Evolutionary conservation across 169 alveolate genomes (phyloP), one percentile per base, ranked within the genome.

Genomic region (Plasmodium fragile): DNA sequence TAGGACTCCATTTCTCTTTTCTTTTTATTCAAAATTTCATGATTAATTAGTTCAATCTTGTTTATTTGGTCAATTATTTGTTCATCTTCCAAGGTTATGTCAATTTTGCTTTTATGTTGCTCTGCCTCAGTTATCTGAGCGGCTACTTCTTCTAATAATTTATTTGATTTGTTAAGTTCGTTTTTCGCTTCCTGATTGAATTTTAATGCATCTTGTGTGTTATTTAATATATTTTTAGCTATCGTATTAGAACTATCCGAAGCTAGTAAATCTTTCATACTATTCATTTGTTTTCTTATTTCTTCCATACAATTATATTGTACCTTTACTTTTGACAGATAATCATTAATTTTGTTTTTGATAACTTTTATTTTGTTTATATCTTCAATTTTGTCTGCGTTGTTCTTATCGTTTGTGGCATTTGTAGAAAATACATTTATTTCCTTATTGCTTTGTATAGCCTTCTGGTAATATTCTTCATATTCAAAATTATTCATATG

Each of bases 261-360:
- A n/a, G 6, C 6, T 45, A 80, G 59, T 4, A 80, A 41, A 18
- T 18, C 41, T 6, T 25, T 41, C 65, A 80, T 7, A 8, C 28
- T 80, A 3, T 7, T 22, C 22, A 80, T 80, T 80, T 80, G 49
- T 8, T 13, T n/a, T 13, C 25, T 30, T 8, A 25, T 49, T 22
- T 78, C 83, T 4, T 8, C 32, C 16, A 78, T 78, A 30, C 72
- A 22, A 41, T 41, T 78, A 22, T 78, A n/a, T 78, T 78, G 41
- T 30, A 0, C 11, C 18, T 28, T 78, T 0, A 30, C 18, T 36
- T 78, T 25, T 78, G 41, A 32, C 43, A 78, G 13, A 11, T 78
- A 16, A 4, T 1, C 43, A 41, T 78, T 41, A 16, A 78, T 16
- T 1, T 43, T 6, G 41, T 41, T 10, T 43, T 78, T 36, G 30